Conservation (phyloP, 805 yeast species). For the Kuraishia piskuri region DNA sequence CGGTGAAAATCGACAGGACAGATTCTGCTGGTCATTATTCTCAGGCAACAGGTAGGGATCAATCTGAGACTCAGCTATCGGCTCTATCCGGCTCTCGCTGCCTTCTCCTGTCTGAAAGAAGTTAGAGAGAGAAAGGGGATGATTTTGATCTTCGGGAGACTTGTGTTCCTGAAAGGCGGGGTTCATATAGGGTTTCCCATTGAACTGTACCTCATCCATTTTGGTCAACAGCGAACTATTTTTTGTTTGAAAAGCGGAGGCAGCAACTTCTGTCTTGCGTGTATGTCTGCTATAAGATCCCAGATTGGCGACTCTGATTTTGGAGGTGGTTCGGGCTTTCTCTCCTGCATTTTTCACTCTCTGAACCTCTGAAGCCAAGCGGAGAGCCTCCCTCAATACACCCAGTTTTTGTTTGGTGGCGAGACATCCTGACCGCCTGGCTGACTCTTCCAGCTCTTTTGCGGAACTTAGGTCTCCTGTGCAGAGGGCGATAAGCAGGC, state of each 20-base stretch:
- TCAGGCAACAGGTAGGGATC: background rate
- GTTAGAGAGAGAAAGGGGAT: background rate
- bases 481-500: conserved; percentile 23
- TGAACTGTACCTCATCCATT: background rate
- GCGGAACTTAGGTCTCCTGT: background rate
- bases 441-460: background rate
- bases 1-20: background rate
- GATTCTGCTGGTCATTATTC: background rate
- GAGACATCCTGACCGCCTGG: background rate
- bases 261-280: background rate
- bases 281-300: background rate
- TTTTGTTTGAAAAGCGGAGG: background rate
- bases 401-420: background rate
- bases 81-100: background rate
- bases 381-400: background rate
- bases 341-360: background rate
- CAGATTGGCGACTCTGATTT: background rate
- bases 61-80: background rate
- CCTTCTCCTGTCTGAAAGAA: background rate
- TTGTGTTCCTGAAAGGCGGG: background rate
- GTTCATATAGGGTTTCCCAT: background rate
- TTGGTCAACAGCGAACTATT: background rate
- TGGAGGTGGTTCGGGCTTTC: background rate
- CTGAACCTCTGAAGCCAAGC: background rate
- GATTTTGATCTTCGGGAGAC: background rate